Conservation (phyloP, 371 early-diverging fungal genomes). For the Apophysomyces sp. region DNA sequence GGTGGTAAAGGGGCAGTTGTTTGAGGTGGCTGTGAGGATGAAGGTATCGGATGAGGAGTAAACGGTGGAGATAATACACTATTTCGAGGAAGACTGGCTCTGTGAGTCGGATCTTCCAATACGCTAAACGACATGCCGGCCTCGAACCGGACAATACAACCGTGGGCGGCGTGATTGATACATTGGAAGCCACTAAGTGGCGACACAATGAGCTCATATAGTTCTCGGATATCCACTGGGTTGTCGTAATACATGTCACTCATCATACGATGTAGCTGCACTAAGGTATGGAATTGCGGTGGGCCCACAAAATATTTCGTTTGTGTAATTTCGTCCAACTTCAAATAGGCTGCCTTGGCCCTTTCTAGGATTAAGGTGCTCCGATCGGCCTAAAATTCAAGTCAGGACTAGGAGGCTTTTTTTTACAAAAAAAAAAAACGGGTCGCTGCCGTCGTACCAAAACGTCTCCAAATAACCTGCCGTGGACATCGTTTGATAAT, state of each 20-base stretch:
- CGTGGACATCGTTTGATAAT: constrained; percentile 38
- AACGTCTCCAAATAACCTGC: constrained; percentile 37
- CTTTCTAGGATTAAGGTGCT: constrained; percentile 26
- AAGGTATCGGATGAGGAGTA: not conserved
- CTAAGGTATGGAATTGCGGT: constrained; percentile 26
- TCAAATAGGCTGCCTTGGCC: constrained; percentile 28
- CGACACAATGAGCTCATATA: constrained; percentile 24
- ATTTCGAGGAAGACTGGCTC: not conserved
- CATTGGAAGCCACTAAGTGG: constrained; percentile 33
- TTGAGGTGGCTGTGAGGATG: not conserved
- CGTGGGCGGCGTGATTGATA: constrained; percentile 29
- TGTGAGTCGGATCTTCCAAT: not conserved
- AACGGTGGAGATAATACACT: not conserved
- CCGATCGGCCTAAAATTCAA: constrained; percentile 17
- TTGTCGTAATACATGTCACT: constrained; percentile 30
- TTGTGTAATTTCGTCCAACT: constrained; percentile 31
- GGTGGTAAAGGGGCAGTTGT: not conserved
- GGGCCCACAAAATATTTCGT: constrained; percentile 14
- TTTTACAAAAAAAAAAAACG: no score
- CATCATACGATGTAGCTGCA: constrained; percentile 33
- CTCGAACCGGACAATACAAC: constrained; percentile 24
- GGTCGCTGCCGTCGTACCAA: constrained; percentile 19
- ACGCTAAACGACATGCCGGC: not conserved
- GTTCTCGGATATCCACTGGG: constrained; percentile 26
- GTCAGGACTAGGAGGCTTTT: not conserved